phyloP scores from a whole-genome alignment of 768 basidiomycete species.

The Porpolomopsis calyptriformis region DNA sequence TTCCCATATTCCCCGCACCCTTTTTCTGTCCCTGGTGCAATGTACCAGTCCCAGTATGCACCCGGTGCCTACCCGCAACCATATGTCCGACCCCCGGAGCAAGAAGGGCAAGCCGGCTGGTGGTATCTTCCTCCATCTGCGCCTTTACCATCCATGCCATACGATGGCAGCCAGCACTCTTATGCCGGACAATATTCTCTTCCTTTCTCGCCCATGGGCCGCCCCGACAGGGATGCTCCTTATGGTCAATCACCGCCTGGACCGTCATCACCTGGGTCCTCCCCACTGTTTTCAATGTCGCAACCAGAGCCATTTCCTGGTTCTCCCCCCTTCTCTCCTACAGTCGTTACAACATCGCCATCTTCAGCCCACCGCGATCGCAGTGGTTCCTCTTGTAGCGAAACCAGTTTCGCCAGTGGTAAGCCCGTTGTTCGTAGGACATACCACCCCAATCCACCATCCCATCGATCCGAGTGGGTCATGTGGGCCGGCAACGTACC shows the following conservation, averaged over 20 bases:
- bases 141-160: constrained; percentile 13
- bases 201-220: constrained; percentile 19
- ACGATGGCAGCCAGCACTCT: constrained; percentile 17
- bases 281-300: neutral
- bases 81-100: constrained; percentile 20
- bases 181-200: constrained; percentile 25
- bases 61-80: constrained; percentile 28
- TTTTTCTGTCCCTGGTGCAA: constrained; percentile 24
- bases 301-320: constrained; percentile 2
- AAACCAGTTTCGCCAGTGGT: neutral
- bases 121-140: constrained; percentile 36
- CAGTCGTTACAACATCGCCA: neutral
- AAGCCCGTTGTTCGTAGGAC: neutral
- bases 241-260: constrained; percentile 13
- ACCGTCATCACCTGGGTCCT: constrained; percentile 9
- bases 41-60: constrained; percentile 30
- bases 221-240: constrained; percentile 17
- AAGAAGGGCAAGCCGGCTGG: constrained; percentile 41
- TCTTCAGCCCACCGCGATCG: neutral
- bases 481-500: constrained; percentile 97
- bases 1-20: constrained; percentile 31
- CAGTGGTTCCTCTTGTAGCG: neutral
- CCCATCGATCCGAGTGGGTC: constrained; percentile 80
- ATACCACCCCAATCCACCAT: constrained; percentile 55
- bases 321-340: constrained; percentile 5